Percentiles rank a stretch among this genome's conserved stretches.
Conservation (phyloP, 2,329 filamentous ascomycete genomes). For the Cercospora beticola region DNA sequence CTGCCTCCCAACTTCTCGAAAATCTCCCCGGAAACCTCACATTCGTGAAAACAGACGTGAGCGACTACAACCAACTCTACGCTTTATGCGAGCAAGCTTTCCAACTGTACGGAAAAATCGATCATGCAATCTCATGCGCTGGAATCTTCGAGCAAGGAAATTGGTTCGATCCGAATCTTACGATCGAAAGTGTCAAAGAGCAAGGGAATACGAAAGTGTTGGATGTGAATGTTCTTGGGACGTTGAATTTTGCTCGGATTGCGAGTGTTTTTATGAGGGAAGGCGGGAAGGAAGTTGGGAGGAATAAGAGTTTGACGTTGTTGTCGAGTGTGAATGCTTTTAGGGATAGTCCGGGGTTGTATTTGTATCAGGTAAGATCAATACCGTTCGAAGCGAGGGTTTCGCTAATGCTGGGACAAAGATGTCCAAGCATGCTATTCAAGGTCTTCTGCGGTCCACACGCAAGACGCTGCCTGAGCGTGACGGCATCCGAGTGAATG, state of each 20-base stretch:
- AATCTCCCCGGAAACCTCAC: slow-evolving; percentile 21
- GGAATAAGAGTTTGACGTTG: slow-evolving; percentile 44
- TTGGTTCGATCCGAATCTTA: slow-evolving; percentile 49
- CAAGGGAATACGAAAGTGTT: slow-evolving; percentile 42
- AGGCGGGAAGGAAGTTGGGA: slow-evolving; percentile 33
- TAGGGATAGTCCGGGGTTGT: slow-evolving; percentile 50
- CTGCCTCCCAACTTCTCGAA: slow-evolving; percentile 8
- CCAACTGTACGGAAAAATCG: slow-evolving; percentile 48
- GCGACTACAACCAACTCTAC: slow-evolving; percentile 48
- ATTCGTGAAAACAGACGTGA: slow-evolving; percentile 50
- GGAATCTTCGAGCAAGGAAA: slow-evolving; percentile 48
- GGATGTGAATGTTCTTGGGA: slow-evolving; percentile 47
- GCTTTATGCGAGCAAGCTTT: slow-evolving; percentile 50
- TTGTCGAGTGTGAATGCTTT: slow-evolving; percentile 52
- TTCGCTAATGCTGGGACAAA: slow-evolving; percentile 2
- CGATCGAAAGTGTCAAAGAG: slow-evolving; percentile 44
- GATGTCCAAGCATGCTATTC: slow-evolving; percentile 31
- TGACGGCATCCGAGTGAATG: slow-evolving; percentile 42
- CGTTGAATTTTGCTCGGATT: slow-evolving; percentile 49
- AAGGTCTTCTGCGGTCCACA: slow-evolving; percentile 29
- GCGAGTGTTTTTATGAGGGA: slow-evolving; percentile 53
- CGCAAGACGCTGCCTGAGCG: slow-evolving; percentile 29
- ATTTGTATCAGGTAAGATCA: slow-evolving; percentile 42
- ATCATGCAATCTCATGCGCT: slow-evolving; percentile 52
- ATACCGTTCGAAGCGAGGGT: no score